Evolutionary conservation across 1,139 yeast genomes (phyloP), one percentile per base, ranked within the genome.

Genomic region (Waltiozyma sp.): DNA sequence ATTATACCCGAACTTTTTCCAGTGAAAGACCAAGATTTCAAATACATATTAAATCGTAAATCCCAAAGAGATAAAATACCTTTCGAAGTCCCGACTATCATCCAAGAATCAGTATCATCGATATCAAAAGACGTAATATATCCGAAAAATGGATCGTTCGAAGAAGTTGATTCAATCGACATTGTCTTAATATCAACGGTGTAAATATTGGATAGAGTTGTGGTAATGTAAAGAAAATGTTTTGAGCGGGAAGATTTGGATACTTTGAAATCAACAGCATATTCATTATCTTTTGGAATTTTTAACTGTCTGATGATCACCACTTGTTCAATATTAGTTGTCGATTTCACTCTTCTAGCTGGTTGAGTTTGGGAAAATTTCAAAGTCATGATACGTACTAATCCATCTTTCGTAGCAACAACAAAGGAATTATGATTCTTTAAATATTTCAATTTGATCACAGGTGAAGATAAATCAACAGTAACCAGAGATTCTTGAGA

Each of bases 11-110:
- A 23, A 60, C 59, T 3, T 69, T 62, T 4, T 15, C 69, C 66
- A 15, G 69, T 70, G 40, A 82, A 67, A 8, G 72, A 70, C 79
- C 88, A 84, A 1, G 80, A 66, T 47, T 74, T 79, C 26, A 85
- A 65, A 40, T 74, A 63, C 0, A 82, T 51, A 36, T 69, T 69
- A 57, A 87, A 86, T 43, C 95, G 66, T 38, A 84, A 53, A 60
- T 89, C 96, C 95, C 96, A 88, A 19, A 91, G 60, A 48, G 77
- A 77, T 28, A 91, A 58, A 1, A 80, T 64, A 1, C 97, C 97
- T 39, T 71, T 72, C 1, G 74, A 66, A 0, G 96, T 85, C 0
- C 96, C 96, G 3, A 82, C 58, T 4, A 87, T 59, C 4, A 84
- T 54, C 89, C 96, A 86, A 8, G 64, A 59, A 38, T 66, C 67